Evolutionary conservation across 768 basidiomycete species (phyloP).

Genomic region (Kwoniella pini): DNA sequence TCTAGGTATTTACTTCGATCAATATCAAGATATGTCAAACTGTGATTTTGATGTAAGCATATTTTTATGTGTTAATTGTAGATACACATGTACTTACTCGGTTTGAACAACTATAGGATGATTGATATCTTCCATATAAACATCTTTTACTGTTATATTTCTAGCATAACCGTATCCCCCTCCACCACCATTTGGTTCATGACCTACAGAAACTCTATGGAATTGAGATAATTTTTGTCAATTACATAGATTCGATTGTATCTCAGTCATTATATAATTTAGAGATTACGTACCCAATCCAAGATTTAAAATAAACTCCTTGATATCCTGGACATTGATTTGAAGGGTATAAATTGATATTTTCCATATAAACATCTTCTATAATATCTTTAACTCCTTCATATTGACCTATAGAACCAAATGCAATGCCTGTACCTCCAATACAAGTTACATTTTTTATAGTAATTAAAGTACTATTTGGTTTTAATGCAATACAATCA

Average conservation of each 20-base stretch:
- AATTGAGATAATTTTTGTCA: background rate
- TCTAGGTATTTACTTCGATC: constrained; percentile 24
- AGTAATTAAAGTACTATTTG: constrained; percentile 58
- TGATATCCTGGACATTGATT: constrained; percentile 37
- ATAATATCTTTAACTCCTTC: constrained; percentile 37
- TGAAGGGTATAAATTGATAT: constrained; percentile 28
- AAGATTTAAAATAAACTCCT: constrained; percentile 42
- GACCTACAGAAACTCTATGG: constrained; percentile 19
- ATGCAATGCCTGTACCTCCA: constrained; percentile 57
- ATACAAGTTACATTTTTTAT: constrained; percentile 56
- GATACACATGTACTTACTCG: constrained; percentile 20
- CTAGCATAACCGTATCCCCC: constrained; percentile 36
- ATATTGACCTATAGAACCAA: constrained; percentile 57
- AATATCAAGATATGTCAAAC: constrained; percentile 29
- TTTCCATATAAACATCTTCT: constrained; percentile 30
- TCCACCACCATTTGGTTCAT: constrained; percentile 40
- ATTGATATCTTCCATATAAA: constrained; percentile 34
- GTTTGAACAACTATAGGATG: constrained; percentile 37
- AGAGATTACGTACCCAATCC: constrained; percentile 28
- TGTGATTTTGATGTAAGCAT: background rate
- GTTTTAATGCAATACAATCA: constrained; percentile 57
- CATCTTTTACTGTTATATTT: constrained; percentile 35
- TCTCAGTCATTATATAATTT: no score
- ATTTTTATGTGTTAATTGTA: no score
- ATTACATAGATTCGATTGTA: no score